phyloP scores from a whole-genome alignment of 257 asterid species.

The Solanum sitiens region DNA sequence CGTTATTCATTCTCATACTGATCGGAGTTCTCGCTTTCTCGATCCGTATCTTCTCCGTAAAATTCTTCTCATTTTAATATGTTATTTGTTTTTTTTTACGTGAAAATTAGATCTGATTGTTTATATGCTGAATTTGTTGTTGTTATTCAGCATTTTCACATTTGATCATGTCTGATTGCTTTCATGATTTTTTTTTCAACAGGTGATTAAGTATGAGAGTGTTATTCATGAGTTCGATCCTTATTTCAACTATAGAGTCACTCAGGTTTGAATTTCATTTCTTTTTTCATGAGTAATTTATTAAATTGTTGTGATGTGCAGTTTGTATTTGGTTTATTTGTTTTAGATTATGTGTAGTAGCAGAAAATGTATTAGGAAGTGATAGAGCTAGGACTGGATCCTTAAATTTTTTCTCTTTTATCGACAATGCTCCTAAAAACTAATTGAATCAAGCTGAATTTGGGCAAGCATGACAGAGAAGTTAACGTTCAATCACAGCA shows the following conservation, averaged over 20 bases:
- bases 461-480: accelerated
- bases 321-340: background rate
- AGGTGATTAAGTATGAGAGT: slow-evolving; percentile 98
- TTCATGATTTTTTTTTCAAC: background rate
- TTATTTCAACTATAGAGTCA: slow-evolving; percentile 94
- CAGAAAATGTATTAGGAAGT: background rate
- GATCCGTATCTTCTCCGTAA: slow-evolving; percentile 96
- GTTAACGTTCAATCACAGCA: background rate
- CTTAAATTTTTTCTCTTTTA: background rate
- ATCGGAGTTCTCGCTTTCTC: slow-evolving; percentile 94
- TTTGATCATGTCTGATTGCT: background rate
- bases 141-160: background rate
- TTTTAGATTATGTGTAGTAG: background rate
- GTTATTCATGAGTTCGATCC: slow-evolving; percentile 98
- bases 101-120: slow-evolving; percentile 16
- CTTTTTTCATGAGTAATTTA: background rate
- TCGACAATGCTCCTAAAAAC: background rate
- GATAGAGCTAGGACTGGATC: background rate
- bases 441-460: background rate
- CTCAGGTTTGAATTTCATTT: slow-evolving; percentile 60
- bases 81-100: background rate
- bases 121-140: background rate
- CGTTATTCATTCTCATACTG: slow-evolving; percentile 62
- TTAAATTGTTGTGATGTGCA: background rate
- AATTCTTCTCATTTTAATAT: background rate